Evolutionary conservation across 1,139 yeast species (phyloP).

Genomic region (Yamadazyma pseudoaaseri): DNA sequence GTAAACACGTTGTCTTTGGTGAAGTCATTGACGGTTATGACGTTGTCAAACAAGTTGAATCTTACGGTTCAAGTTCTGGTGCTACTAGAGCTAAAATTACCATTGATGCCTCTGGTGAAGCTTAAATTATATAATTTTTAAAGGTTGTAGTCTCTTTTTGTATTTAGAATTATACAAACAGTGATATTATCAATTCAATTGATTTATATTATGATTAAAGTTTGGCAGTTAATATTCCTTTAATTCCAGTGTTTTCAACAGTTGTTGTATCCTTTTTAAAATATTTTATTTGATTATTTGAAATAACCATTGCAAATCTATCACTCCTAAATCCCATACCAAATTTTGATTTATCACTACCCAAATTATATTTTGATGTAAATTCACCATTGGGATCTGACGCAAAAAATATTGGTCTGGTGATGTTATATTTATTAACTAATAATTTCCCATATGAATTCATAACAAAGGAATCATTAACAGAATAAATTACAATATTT

Average conservation of each 20-base stretch:
- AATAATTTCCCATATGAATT: conserved; percentile 35
- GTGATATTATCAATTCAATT: not conserved
- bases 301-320: conserved; percentile 69
- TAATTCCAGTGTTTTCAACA: conserved; percentile 53
- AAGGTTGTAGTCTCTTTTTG: not conserved
- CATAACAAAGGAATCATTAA: conserved; percentile 17
- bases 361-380: conserved; percentile 47
- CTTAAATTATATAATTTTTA: conserved; percentile 31
- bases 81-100: conserved; percentile 73
- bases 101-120: conserved; percentile 85
- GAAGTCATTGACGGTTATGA: conserved; percentile 92
- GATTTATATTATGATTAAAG: too few species aligned
- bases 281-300: conserved; percentile 9
- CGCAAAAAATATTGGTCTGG: conserved; percentile 54
- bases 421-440: conserved; percentile 12
- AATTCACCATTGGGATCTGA: conserved; percentile 69
- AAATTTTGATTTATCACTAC: conserved; percentile 36
- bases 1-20: conserved; percentile 98
- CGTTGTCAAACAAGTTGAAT: conserved; percentile 88
- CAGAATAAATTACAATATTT: conserved; percentile 16
- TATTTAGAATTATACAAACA: not conserved
- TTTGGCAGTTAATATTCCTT: conserved; percentile 66
- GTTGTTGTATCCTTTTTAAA: conserved; percentile 13
- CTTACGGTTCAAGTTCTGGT: conserved; percentile 83
- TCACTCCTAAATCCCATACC: conserved; percentile 66